Percentiles rank a stretch among this genome's conserved stretches.
Evolutionary conservation across 129 eudicot genomes (phyloP).

Genomic region (Helichrysum umbraculigerum): DNA sequence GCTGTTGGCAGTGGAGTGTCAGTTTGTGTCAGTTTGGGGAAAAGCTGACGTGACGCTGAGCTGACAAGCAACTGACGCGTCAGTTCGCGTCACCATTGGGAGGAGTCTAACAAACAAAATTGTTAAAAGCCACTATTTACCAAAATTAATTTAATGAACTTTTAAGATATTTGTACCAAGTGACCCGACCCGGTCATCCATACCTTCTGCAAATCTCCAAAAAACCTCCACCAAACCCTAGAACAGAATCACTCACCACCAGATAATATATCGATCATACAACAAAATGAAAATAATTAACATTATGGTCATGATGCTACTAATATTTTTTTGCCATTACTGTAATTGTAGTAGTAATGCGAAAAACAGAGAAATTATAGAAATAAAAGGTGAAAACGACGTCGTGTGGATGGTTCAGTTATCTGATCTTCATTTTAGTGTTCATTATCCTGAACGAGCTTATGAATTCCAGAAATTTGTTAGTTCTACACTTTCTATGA

Average conservation of each 20-base stretch:
- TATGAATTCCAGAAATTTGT: slow-evolving; percentile 55
- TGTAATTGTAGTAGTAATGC: slow-evolving; percentile 12
- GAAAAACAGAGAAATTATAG: slow-evolving; percentile 35
- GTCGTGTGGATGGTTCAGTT: slow-evolving; percentile 93
- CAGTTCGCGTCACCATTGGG: no score
- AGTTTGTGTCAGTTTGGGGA: no score
- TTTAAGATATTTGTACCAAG: neutral
- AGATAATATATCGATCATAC: neutral
- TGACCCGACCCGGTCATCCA: slow-evolving; percentile 11
- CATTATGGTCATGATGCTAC: neutral
- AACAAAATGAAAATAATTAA: neutral
- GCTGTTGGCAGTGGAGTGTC: no score
- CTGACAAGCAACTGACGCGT: no score
- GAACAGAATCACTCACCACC: slow-evolving; percentile 15
- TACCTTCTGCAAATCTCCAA: neutral
- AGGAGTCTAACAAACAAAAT: no score
- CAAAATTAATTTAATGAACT: no score
- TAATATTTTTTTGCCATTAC: neutral
- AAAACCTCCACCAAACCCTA: slow-evolving; percentile 17
- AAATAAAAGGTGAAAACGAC: slow-evolving; percentile 45
- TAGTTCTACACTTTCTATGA: slow-evolving; percentile 56
- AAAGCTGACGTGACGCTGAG: no score
- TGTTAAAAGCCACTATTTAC: no score
- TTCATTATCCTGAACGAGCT: slow-evolving; percentile 88
- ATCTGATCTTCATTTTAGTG: slow-evolving; percentile 96